Evolutionary conservation across 345 rosid species (phyloP).

Genomic region (Garcia nutans): DNA sequence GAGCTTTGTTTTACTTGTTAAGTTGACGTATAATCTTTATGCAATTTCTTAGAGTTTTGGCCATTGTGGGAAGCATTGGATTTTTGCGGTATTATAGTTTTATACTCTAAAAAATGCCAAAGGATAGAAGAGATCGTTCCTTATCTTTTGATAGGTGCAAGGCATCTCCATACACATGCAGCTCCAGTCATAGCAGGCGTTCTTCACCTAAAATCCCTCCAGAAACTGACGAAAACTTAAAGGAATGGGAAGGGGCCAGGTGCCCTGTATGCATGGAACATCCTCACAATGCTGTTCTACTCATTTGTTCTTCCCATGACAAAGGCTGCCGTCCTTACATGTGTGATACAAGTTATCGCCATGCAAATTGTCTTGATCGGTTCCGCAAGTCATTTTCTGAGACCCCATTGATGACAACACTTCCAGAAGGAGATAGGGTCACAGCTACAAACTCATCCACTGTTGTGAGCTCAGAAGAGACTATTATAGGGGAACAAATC

Average conservation of each 20-base stretch:
- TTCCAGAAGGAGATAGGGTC: constrained; percentile 35
- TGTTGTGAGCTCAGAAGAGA: constrained; percentile 30
- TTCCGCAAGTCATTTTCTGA: constrained; percentile 63
- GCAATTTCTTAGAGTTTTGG: constrained; percentile 3
- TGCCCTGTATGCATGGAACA: constrained; percentile 99
- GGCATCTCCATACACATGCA: constrained; percentile 55
- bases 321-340: constrained; percentile 95
- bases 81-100: constrained; percentile 1
- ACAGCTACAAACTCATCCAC: constrained; percentile 6
- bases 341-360: constrained; percentile 98
- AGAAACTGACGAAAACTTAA: constrained; percentile 53
- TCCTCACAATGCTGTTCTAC: constrained; percentile 96
- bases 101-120: constrained; percentile 55
- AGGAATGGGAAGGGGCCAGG: constrained; percentile 94
- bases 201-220: constrained; percentile 46
- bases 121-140: constrained; percentile 81
- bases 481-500: constrained; percentile 31
- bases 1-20: background rate
- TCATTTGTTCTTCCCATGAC: constrained; percentile 82
- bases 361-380: constrained; percentile 94
- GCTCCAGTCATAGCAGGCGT: constrained; percentile 46
- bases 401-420: constrained; percentile 28
- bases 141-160: constrained; percentile 62
- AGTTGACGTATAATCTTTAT: background rate
- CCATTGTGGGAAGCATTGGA: constrained; percentile 6